These are phyloP conservation scores for Saccharomycopsis capsularis DNA, from an alignment of 805 yeast genomes.

Conservation along the genomic window DNA sequence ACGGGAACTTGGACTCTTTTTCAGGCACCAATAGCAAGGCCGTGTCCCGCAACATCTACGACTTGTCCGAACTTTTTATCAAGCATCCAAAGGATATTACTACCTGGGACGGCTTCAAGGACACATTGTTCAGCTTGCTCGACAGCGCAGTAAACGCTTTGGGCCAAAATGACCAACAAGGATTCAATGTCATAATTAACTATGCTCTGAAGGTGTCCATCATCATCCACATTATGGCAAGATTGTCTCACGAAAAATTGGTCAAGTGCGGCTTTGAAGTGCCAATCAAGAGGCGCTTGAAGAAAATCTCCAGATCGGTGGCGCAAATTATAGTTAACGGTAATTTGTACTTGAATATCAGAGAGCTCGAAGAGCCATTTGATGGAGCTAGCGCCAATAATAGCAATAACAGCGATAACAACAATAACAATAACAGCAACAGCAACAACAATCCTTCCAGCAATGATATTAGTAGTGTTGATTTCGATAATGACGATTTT, in stretches of 20 bases:
- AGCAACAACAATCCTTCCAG: no score
- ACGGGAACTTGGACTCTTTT: not conserved
- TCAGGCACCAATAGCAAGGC: not conserved
- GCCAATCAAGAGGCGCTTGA: conserved; percentile 43
- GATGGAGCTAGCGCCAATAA: not conserved
- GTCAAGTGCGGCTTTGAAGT: conserved; percentile 39
- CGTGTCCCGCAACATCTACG: conserved; percentile 13
- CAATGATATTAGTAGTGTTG: not conserved
- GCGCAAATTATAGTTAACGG: conserved; percentile 63
- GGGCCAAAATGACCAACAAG: conserved; percentile 40
- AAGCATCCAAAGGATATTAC: conserved; percentile 52
- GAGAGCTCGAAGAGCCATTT: conserved; percentile 5
- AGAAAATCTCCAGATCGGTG: conserved; percentile 45
- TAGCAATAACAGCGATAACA: not conserved
- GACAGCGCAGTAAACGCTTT: conserved; percentile 46
- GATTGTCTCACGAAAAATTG: conserved; percentile 48
- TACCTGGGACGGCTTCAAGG: conserved; percentile 52
- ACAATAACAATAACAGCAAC: not conserved
- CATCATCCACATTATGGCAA: conserved; percentile 45
- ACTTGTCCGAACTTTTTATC: conserved; percentile 42
- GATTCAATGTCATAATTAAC: conserved; percentile 49
- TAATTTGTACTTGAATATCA: conserved; percentile 45
- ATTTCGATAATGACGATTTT: conserved; percentile 1
- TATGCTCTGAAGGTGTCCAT: conserved; percentile 47
- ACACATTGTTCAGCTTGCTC: conserved; percentile 40